Evolutionary conservation across 129 eudicot genomes (phyloP).

Genomic region (Helianthus annuus): DNA sequence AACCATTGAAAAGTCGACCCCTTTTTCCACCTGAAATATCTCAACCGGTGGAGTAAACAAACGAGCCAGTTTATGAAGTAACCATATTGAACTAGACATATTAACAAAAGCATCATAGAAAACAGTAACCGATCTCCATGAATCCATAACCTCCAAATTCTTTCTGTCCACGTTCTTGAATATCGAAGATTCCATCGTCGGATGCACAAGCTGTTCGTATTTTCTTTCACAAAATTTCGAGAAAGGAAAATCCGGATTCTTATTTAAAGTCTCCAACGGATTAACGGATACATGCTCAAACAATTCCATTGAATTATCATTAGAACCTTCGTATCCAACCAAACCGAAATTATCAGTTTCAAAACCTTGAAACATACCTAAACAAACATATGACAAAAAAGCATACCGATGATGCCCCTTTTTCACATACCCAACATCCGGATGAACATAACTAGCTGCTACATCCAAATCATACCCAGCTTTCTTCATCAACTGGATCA

Average conservation of each 20-base stretch:
- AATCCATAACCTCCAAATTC: conserved; percentile 64
- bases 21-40: conserved; percentile 86
- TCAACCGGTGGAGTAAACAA: conserved; percentile 69
- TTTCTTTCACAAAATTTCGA: conserved; percentile 79
- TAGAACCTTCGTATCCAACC: conserved; percentile 27
- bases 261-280: conserved; percentile 72
- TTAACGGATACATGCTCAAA: conserved; percentile 59
- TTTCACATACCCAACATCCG: conserved; percentile 52
- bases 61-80: conserved; percentile 80
- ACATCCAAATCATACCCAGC: conserved; percentile 88
- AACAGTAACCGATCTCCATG: conserved; percentile 77
- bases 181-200: conserved; percentile 83
- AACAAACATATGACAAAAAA: conserved; percentile 68
- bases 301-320: conserved; percentile 40
- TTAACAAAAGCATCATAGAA: conserved; percentile 82
- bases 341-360: conserved; percentile 52
- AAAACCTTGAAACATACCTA: conserved; percentile 83
- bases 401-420: conserved; percentile 72
- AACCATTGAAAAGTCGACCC: conserved; percentile 81
- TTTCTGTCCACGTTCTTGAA: conserved; percentile 65
- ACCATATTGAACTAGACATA: conserved; percentile 92
- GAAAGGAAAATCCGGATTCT: conserved; percentile 63
- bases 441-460: conserved; percentile 72
- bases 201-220: conserved; percentile 83
- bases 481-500: conserved; percentile 77